Conservation (phyloP, 805 yeast genomes). For the Lipomyces kockii region DNA sequence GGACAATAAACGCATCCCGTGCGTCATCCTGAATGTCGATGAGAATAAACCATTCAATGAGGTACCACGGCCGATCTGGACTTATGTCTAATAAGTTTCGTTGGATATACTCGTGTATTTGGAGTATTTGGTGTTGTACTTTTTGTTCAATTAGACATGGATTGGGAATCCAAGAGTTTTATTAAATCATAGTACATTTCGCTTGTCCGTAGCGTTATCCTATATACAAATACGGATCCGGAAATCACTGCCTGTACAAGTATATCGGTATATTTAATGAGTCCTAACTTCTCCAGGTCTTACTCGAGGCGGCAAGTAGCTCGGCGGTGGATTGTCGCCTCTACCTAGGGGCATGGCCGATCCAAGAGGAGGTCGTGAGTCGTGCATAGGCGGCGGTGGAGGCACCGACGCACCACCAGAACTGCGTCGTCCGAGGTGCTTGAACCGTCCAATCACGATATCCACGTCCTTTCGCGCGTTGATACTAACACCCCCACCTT, state of each 20-base stretch:
- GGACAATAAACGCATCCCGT: slow-evolving; percentile 18
- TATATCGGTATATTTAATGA: background rate
- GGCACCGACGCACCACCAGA: background rate
- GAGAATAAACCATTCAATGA: background rate
- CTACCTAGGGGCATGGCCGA: background rate
- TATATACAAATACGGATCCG: background rate
- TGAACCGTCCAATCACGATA: slow-evolving; percentile 27
- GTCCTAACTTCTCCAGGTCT: background rate
- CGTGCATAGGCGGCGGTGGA: slow-evolving; percentile 7
- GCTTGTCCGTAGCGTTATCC: too few relatives aligned
- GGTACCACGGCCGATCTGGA: slow-evolving; percentile 30
- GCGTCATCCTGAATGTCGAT: slow-evolving; percentile 22
- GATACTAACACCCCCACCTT: slow-evolving; percentile 33
- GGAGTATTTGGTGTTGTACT: background rate
- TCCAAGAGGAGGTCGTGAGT: background rate
- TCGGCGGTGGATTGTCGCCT: background rate
- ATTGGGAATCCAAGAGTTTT: background rate
- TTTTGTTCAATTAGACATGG: background rate
- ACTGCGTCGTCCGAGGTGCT: slow-evolving; percentile 25
- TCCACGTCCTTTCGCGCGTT: slow-evolving; percentile 34
- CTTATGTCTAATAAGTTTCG: slow-evolving; percentile 17
- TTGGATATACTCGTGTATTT: background rate
- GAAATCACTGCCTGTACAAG: background rate
- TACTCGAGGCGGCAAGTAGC: background rate
- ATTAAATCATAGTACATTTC: background rate